Evolutionary conservation across 495 filamentous ascomycete genomes (phyloP), one percentile per base, ranked within the genome.

Genomic region (Letharia lupina): DNA sequence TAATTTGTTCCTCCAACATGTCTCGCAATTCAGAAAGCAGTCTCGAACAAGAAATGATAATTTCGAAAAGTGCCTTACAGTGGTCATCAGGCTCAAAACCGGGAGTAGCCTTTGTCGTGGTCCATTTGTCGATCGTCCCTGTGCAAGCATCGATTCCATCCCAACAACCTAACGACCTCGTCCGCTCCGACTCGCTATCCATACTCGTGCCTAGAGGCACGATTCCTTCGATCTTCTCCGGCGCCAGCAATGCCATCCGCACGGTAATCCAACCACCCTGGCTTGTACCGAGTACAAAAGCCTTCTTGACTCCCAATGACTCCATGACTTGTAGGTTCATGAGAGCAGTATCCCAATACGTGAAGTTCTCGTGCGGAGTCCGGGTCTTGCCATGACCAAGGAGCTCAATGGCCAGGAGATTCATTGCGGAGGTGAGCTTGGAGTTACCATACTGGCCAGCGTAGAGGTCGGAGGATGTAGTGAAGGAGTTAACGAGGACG

Each of bases 181-280:
- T 83, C 12, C 78, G 78, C 18, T 78, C 70, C n/a, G 82, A 82
- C 71, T 88, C 86, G 67, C 71, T 77, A 68, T 88, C 85, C 74
- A 89, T 79, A 9, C 84, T 86, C 8, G 86, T 87, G 20, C 84
- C 86, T 1, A 88, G 71, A 2, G 80, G 78, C n/a, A 89, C 72
- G 33, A 89, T 75, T 9, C 86, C 86, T 6, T 74, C 61, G 64
- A 88, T 84, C 81, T 82, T 84, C n/a, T 86, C 81, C 1, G 85
- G 86, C 10, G 78, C 78, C 54, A 87, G 66, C 41, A 88, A 61
- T 0, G 83, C 84, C 85, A 88, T 88, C 48, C 81, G 71, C 8
- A 78, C 75, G 0, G 80, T 80, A 15, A 88, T 80, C 83, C 82
- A 88, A 0, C 84, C 85, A 2, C 86, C 86, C 70, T 88, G 86